Conservation (phyloP, 2,329 filamentous ascomycete genomes). For the Camillea tinctor region DNA sequence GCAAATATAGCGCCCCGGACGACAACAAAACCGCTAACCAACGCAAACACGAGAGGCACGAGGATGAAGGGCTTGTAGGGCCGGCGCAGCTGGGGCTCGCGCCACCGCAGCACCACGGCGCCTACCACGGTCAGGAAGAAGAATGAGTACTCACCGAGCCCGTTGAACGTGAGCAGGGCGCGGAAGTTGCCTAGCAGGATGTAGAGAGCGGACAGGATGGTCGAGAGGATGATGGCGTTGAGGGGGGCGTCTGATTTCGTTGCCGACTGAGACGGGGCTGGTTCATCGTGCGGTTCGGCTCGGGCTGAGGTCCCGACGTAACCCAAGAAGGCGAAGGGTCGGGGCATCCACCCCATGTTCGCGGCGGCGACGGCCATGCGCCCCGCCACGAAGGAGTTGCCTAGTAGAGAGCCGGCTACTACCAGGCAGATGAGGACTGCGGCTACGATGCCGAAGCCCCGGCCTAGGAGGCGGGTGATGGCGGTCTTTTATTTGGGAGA, state of each 20-base stretch:
- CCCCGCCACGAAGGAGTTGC: conserved; percentile 62
- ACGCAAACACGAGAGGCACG: conserved; percentile 51
- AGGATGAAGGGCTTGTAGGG: conserved; percentile 55
- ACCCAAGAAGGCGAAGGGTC: conserved; percentile 44
- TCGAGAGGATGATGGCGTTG: conserved; percentile 52
- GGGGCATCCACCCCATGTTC: conserved; percentile 50
- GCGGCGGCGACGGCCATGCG: conserved; percentile 61
- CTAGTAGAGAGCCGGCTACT: conserved; percentile 60
- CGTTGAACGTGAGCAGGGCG: conserved; percentile 59
- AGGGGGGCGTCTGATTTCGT: conserved; percentile 51
- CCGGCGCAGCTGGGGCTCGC: conserved; percentile 52
- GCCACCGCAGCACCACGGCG: conserved; percentile 53
- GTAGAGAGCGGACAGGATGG: conserved; percentile 52
- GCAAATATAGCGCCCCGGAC: conserved; percentile 58
- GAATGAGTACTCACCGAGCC: conserved; percentile 60
- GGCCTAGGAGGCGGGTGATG: conserved; percentile 54
- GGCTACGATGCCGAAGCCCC: conserved; percentile 50
- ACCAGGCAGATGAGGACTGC: conserved; percentile 59
- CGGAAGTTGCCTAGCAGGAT: conserved; percentile 61
- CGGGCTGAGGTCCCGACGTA: conserved; percentile 32
- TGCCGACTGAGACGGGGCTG: conserved; percentile 7
- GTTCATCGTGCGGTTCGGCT: conserved; percentile 5
- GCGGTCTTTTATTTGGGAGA: conserved; percentile 43
- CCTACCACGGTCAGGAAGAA: conserved; percentile 63
- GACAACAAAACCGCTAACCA: conserved; percentile 61